These are phyloP conservation scores for Cerrena zonata DNA, from an alignment of 1,284 basidiomycete species.

Conservation along the genomic window DNA sequence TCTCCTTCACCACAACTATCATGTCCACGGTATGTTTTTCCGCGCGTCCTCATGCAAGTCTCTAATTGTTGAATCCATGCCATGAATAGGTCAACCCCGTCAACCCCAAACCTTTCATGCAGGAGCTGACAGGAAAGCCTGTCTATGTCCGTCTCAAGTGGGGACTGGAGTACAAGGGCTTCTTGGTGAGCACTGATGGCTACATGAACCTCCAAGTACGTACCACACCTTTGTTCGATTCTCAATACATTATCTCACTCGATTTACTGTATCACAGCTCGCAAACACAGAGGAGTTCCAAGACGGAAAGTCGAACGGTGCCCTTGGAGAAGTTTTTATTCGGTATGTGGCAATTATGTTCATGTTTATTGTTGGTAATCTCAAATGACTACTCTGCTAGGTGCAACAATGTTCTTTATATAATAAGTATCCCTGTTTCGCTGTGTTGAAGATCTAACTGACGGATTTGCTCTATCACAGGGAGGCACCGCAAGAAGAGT, in stretches of 20 bases:
- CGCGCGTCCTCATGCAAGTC: not conserved
- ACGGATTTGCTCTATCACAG: conserved; percentile 47
- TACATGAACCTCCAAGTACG: conserved; percentile 98
- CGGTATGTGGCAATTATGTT: conserved; percentile 42
- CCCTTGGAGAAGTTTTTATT: conserved; percentile 97
- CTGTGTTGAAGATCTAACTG: conserved; percentile 17
- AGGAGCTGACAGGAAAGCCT: conserved; percentile 95
- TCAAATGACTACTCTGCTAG: conserved; percentile 29
- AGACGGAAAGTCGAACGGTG: conserved; percentile 91
- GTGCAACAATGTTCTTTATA: conserved; percentile 91
- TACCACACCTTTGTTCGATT: conserved; percentile 12
- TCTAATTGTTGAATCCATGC: conserved; percentile 13
- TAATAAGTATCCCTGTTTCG: conserved; percentile 55
- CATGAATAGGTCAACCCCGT: conserved; percentile 75
- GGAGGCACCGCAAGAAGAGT: conserved; percentile 53
- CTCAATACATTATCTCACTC: conserved; percentile 5
- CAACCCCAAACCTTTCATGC: conserved; percentile 98
- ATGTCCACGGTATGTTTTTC: conserved; percentile 47
- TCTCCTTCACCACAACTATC: conserved; percentile 36
- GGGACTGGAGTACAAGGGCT: conserved; percentile 99
- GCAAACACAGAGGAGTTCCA: conserved; percentile 98
- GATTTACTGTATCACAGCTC: conserved; percentile 47
- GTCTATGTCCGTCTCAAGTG: conserved; percentile 95
- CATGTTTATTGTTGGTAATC: conserved; percentile 5
- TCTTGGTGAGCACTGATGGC: conserved; percentile 95